Evolutionary conservation across 306 rosid species (phyloP).

Genomic region (Cucurbita pepo): DNA sequence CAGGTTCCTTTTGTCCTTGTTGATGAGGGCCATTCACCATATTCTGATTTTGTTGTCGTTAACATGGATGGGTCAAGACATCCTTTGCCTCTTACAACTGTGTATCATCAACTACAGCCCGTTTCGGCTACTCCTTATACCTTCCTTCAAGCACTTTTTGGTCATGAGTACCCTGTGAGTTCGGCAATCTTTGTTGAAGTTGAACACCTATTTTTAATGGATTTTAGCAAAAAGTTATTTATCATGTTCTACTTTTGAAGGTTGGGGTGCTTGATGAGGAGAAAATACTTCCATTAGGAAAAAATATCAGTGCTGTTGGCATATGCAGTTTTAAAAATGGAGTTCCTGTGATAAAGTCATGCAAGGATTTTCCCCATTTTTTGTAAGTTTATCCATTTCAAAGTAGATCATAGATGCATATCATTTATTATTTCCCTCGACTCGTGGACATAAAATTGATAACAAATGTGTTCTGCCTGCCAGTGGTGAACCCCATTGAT

Average conservation of each 20-base stretch:
- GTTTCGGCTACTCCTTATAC: slow-evolving; percentile 50
- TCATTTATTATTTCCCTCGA: neutral
- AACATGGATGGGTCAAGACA: slow-evolving; percentile 61
- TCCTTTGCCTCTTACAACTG: slow-evolving; percentile 66
- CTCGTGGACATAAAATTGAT: neutral
- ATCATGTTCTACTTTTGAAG: slow-evolving; percentile 27
- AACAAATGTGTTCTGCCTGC: neutral
- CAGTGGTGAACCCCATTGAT: neutral
- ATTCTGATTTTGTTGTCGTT: slow-evolving; percentile 34
- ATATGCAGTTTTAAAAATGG: slow-evolving; percentile 42
- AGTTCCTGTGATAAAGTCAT: slow-evolving; percentile 57
- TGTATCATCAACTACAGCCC: slow-evolving; percentile 65
- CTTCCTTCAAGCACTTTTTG: slow-evolving; percentile 63
- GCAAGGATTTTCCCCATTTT: slow-evolving; percentile 72
- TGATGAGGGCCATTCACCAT: slow-evolving; percentile 41
- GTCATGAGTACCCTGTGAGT: slow-evolving; percentile 75
- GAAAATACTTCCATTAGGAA: slow-evolving; percentile 78
- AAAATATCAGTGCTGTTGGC: slow-evolving; percentile 73
- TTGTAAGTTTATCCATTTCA: slow-evolving; percentile 34
- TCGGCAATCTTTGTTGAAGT: neutral
- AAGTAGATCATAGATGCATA: neutral
- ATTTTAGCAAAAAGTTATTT: neutral
- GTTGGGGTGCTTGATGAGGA: slow-evolving; percentile 82
- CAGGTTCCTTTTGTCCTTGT: slow-evolving; percentile 80
- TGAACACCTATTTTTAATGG: neutral